phyloP scores from a whole-genome alignment of 2,329 filamentous ascomycete species.

The Epicoccum nigrum region DNA sequence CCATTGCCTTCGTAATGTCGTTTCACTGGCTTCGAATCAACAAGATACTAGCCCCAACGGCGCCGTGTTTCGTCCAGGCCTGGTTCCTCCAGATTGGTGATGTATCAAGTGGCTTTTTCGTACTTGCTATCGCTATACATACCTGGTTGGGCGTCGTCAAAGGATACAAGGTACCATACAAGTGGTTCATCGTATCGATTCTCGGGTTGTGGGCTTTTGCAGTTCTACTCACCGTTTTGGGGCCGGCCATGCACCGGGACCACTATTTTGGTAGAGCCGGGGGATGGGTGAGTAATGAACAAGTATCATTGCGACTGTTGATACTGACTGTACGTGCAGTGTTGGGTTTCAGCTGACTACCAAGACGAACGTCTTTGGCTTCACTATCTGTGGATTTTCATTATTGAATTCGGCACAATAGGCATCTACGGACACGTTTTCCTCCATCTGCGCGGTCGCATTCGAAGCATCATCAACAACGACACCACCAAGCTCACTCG shows the following conservation, averaged over 20 bases:
- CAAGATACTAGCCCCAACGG: slow-evolving; percentile 53
- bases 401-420: slow-evolving; percentile 59
- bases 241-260: slow-evolving; percentile 51
- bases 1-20: slow-evolving; percentile 57
- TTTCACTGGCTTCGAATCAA: slow-evolving; percentile 54
- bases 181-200: slow-evolving; percentile 53
- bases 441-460: slow-evolving; percentile 55
- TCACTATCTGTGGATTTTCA: slow-evolving; percentile 62
- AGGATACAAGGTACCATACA: slow-evolving; percentile 54
- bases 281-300: slow-evolving; percentile 53
- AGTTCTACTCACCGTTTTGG: slow-evolving; percentile 54
- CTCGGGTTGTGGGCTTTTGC: slow-evolving; percentile 55
- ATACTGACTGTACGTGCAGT: slow-evolving; percentile 41
- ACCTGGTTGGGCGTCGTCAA: slow-evolving; percentile 58
- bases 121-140: slow-evolving; percentile 61
- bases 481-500: slow-evolving; percentile 44
- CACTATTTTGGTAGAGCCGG: slow-evolving; percentile 57
- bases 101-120: slow-evolving; percentile 59
- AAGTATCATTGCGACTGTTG: not conserved
- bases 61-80: slow-evolving; percentile 58
- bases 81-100: slow-evolving; percentile 61
- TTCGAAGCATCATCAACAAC: slow-evolving; percentile 47
- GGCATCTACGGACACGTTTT: slow-evolving; percentile 57
- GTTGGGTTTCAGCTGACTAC: slow-evolving; percentile 55
- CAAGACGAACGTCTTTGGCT: slow-evolving; percentile 56